Conservation (phyloP, 2,329 filamentous ascomycete genomes). For the Colletotrichum liaoningense region DNA sequence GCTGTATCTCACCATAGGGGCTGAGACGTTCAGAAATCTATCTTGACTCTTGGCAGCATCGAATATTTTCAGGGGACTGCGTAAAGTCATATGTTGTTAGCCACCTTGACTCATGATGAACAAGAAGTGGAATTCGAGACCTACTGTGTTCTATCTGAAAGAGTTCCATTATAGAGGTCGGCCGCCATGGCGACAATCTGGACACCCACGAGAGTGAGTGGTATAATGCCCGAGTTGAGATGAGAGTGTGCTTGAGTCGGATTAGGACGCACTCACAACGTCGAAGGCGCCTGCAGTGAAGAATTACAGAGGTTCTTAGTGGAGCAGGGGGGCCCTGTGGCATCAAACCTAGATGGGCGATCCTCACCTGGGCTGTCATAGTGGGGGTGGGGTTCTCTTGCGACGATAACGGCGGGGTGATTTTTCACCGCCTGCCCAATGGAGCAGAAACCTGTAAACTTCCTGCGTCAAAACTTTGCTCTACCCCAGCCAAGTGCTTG, state of each 20-base stretch:
- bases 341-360: conserved; percentile 8
- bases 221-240: not conserved
- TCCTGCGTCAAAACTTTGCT: conserved; percentile 31
- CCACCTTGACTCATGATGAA: not conserved
- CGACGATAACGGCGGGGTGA: conserved; percentile 29
- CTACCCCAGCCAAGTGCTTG: conserved; percentile 12
- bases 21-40: conserved; percentile 68
- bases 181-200: conserved; percentile 12
- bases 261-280: not conserved
- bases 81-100: conserved; percentile 12
- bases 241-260: not conserved
- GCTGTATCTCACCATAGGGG: conserved; percentile 77
- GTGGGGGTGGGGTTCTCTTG: conserved; percentile 29
- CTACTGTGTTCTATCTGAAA: conserved; percentile 33
- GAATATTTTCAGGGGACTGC: conserved; percentile 70
- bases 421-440: not conserved
- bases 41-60: conserved; percentile 63
- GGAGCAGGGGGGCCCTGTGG: conserved; percentile 26
- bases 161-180: conserved; percentile 26
- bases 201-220: not conserved
- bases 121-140: not conserved
- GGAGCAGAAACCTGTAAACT: conserved; percentile 8
- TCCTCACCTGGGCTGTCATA: conserved; percentile 11
- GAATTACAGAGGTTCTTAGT: conserved; percentile 27
- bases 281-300: not conserved